Conservation (phyloP, 208 protist genomes). For the Acanthamoeba castellanii region DNA sequence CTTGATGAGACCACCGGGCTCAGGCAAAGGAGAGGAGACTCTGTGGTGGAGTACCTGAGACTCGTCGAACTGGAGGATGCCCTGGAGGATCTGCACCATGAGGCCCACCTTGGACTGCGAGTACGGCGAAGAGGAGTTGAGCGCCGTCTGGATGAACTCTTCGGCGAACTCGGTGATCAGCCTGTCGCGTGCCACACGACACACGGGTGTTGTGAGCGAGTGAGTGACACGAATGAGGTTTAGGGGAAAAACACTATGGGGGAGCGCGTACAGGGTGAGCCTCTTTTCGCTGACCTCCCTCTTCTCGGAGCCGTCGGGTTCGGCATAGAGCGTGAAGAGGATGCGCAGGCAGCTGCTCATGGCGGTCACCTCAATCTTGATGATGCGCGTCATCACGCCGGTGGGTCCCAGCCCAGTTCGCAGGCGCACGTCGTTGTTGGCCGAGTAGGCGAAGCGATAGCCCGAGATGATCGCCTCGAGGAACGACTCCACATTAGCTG, state of each 20-base stretch:
- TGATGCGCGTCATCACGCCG: slow-evolving; percentile 56
- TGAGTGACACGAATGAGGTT: not conserved
- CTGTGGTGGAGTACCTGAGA: not conserved
- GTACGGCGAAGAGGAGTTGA: slow-evolving; percentile 43
- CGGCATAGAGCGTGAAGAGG: slow-evolving; percentile 27
- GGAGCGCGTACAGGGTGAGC: not conserved
- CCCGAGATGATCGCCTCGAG: not conserved
- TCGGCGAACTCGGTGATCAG: not conserved
- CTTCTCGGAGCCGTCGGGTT: slow-evolving; percentile 12
- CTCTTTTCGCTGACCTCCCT: slow-evolving; percentile 14
- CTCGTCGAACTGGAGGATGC: slow-evolving; percentile 31
- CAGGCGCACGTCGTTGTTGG: slow-evolving; percentile 44
- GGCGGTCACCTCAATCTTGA: slow-evolving; percentile 43
- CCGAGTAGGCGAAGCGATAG: slow-evolving; percentile 51
- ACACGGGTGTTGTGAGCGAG: not conserved
- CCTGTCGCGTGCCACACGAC: not conserved
- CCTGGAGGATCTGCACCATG: slow-evolving; percentile 61
- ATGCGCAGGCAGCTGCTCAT: slow-evolving; percentile 51
- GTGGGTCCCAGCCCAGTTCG: slow-evolving; percentile 30
- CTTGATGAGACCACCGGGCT: not conserved
- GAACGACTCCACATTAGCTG: slow-evolving; percentile 9
- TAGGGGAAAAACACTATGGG: not conserved
- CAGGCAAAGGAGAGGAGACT: not conserved
- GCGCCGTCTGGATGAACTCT: slow-evolving; percentile 29
- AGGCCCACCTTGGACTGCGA: slow-evolving; percentile 51